Conservation (phyloP, 129 eudicot species). For the Mikania micrantha region DNA sequence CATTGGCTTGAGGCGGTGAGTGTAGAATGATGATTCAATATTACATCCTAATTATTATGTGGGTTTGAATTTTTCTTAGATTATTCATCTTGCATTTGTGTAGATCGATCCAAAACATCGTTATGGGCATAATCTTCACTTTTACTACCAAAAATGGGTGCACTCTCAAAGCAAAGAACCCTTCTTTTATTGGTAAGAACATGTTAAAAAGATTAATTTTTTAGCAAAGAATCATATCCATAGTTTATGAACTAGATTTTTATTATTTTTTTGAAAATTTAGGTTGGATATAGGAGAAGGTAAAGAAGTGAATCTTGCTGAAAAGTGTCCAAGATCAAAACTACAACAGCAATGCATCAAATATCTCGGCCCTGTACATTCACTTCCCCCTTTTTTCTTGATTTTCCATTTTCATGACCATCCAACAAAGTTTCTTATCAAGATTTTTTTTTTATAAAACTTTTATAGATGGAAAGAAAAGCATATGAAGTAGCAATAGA, state of each 20-base stretch:
- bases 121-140: conserved; percentile 89
- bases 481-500: conserved; percentile 61
- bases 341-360: conserved; percentile 95
- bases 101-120: conserved; percentile 99
- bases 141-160: conserved; percentile 72
- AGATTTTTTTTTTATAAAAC: neutral
- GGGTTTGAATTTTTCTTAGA: neutral
- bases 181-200: conserved; percentile 86
- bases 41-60: neutral
- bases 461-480: conserved; percentile 67
- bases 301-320: conserved; percentile 68
- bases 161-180: conserved; percentile 81
- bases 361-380: conserved; percentile 88
- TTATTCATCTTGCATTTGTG: neutral
- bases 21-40: neutral
- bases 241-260: conserved; percentile 1
- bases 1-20: conserved; percentile 99
- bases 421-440: neutral
- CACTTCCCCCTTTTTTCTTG: neutral
- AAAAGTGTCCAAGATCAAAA: conserved; percentile 69
- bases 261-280: conserved; percentile 17
- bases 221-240: neutral
- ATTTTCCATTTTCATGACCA: neutral
- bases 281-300: conserved; percentile 99
- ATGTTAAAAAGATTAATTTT: neutral